Evolutionary conservation across 768 basidiomycete species (phyloP), one percentile per base, ranked within the genome.

Genomic region (Russula sp.): DNA sequence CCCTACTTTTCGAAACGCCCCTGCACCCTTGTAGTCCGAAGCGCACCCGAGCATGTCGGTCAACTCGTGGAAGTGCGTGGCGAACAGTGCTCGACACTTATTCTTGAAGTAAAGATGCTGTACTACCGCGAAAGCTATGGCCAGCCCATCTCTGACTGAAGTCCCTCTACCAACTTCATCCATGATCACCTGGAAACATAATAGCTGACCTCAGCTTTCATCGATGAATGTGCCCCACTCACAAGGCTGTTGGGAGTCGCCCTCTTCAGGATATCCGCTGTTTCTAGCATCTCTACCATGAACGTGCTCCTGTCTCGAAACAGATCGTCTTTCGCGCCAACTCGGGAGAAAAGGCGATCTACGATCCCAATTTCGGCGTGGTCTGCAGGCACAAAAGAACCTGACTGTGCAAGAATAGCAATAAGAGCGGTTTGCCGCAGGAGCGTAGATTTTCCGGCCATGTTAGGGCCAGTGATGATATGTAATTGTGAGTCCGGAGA

Each of bases 111-210:
- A 75, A 20, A 98, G 80, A 72, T 98, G 87, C 69, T 95, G 87
- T 39, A 95, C 79, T 3, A 92, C 86, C 6, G 92, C 91, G 70
- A 93, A 98, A 18, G 97, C 95, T 55, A 98, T 91, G 0, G 96
- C 93, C 14, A 98, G 74, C 10, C 96, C 96, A 70, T 97, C 95
- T 64, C 85, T 85, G 8, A 94, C 85, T 0, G 94, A 94, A 6
- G 96, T 98, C 39, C 96, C 96, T 68, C 96, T 78, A 6, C 96
- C 96, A n/a, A 99, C 94, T 77, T 99, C 96, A 72, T 99, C 96
- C 92, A 99, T 95, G 66, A 99, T 95, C n/a, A 98, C 89, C 92
- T 94, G 68, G 1, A 27, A 13, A 32, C 27, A 49, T 32, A 37
- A 62, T 58, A 5, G 57, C 69, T 40, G 48, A 48, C 42, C 20